Percentiles rank a stretch among this genome's conserved stretches.
Conservation (phyloP, 2,329 filamentous ascomycete species). For the Colletotrichum lentis region DNA sequence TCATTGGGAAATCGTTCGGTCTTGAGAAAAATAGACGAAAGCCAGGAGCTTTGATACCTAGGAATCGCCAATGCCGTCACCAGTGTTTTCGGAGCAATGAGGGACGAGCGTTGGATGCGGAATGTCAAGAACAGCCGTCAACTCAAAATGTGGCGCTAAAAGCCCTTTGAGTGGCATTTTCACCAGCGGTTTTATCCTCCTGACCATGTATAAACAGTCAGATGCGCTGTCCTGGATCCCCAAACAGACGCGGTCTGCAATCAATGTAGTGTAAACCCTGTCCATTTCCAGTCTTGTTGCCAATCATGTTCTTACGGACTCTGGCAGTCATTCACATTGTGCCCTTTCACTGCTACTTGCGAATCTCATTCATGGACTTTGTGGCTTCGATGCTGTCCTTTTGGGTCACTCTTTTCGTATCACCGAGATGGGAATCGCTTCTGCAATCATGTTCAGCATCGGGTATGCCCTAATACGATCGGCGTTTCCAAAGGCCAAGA, state of each 20-base stretch:
- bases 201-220: conserved; percentile 69
- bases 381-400: conserved; percentile 69
- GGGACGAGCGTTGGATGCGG: conserved; percentile 70
- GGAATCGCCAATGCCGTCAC: conserved; percentile 70
- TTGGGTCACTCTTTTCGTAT: conserved; percentile 70
- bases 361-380: conserved; percentile 70
- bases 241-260: conserved; percentile 69
- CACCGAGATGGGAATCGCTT: conserved; percentile 67
- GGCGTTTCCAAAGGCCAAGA: conserved; percentile 60
- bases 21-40: conserved; percentile 70
- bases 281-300: background rate
- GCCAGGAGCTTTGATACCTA: conserved; percentile 71
- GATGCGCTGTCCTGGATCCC: conserved; percentile 73
- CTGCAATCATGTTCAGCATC: conserved; percentile 69
- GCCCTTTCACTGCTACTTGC: conserved; percentile 71
- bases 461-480: conserved; percentile 66
- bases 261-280: conserved; percentile 59
- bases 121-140: conserved; percentile 73
- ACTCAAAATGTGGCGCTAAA: conserved; percentile 69
- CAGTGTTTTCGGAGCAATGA: conserved; percentile 70
- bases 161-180: conserved; percentile 68
- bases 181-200: conserved; percentile 67
- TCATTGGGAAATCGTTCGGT: conserved; percentile 70
- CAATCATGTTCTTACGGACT: conserved; percentile 50
- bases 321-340: conserved; percentile 71